A percentile compares a stretch with the other conserved stretches of the same genome.
phyloP scores from a whole-genome alignment of 495 filamentous ascomycete species.

The Hyaloscypha variabilis region DNA sequence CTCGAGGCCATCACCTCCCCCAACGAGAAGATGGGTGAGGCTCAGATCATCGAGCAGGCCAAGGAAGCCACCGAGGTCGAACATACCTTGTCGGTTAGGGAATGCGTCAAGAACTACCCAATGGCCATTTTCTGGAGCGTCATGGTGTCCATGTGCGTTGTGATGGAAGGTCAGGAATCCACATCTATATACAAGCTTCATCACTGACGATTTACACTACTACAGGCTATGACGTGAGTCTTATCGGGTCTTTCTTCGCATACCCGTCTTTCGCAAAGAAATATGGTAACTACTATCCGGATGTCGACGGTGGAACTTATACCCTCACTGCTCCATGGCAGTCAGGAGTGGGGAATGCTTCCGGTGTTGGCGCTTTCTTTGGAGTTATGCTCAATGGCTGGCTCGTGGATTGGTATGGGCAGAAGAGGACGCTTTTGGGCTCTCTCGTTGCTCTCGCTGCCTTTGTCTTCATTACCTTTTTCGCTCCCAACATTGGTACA shows the following conservation, averaged over 20 bases:
- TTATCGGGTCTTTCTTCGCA: constrained; percentile 40
- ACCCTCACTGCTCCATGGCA: constrained; percentile 46
- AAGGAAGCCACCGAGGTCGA: constrained; percentile 24
- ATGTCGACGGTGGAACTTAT: constrained; percentile 24
- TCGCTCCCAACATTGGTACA: constrained; percentile 46
- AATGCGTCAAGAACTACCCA: constrained; percentile 38
- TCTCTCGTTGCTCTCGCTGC: constrained; percentile 44
- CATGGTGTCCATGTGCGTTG: constrained; percentile 40
- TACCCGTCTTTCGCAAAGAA: constrained; percentile 37
- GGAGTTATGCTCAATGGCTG: constrained; percentile 46
- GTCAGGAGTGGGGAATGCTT: constrained; percentile 44
- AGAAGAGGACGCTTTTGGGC: constrained; percentile 43
- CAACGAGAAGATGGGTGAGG: constrained; percentile 14
- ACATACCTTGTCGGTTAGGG: constrained; percentile 27
- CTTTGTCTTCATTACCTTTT: constrained; percentile 54
- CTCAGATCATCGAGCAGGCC: constrained; percentile 12
- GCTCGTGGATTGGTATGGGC: constrained; percentile 46
- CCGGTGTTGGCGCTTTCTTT: constrained; percentile 44
- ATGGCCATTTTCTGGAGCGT: constrained; percentile 35
- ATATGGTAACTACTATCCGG: constrained; percentile 35
- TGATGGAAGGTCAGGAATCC: constrained; percentile 41
- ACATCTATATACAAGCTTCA: constrained; percentile 23
- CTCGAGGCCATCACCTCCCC: constrained; percentile 11
- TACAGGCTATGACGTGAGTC: constrained; percentile 42
- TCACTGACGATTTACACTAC: not conserved